Base-by-base conservation (phyloP, 768 basidiomycete species). In the Suillus variegatus region DNA sequence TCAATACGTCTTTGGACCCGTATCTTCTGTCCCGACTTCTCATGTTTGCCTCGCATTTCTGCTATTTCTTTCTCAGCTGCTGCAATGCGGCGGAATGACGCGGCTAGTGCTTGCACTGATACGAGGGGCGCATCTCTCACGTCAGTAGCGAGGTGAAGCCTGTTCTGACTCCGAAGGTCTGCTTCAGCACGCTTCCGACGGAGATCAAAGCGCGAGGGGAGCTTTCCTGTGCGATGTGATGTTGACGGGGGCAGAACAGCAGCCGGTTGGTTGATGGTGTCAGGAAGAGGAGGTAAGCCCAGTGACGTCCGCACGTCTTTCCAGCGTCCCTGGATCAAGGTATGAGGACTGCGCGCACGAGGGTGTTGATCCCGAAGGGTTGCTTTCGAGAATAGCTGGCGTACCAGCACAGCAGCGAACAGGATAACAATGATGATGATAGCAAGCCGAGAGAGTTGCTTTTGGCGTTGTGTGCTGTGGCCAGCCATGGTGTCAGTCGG, bases 311-410 rank as follows among this genome's bases (percentile, higher is more conserved):
- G 73, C 28, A 79, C 72, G 36, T 66, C 68, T 43, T 67, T 58
- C 78, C 78, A 79, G 67, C 76, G 75, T 40, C 78, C 78, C 47
- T 73, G 68, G 65, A 77, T 67, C 46, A 40, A 43, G 56, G 60
- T 44, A 43, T 28, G 57, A 22, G 18, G 38, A n/a, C 12, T 49
- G 25, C 8, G 57, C 2, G 40, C 22, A 28, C 40, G 57, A 58
- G 57, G 57, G 10, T 58, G 40, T 25, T 18, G 8, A 28, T 46
- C 52, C 12, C 28, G 57, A 32, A 41, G 9, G 40, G 14, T 58
- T 52, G 16, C 32, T 56, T n/a, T 28, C 2, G 51, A 62, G 40
- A 63, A n/a, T 13, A 69, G 62, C 25, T 68, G 69, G 65, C 67
- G 64, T 62, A 67, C 62, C 62, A 76, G 55, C 44, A 61, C 69